Evolutionary conservation across 83 land plant species (phyloP).

Genomic region (Isoetes engelmannii): DNA sequence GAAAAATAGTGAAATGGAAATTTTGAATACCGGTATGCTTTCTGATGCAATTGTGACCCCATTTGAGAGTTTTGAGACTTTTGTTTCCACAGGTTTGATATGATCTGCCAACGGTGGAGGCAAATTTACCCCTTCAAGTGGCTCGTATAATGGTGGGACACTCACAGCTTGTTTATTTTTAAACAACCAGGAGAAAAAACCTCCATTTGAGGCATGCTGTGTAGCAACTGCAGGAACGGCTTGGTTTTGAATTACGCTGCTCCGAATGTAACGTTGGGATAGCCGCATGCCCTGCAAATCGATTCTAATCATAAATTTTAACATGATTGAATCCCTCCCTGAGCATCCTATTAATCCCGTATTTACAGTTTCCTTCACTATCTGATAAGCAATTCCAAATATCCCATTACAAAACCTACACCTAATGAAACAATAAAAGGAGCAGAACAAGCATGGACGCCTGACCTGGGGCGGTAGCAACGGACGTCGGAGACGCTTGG

Average conservation of each 20-base stretch:
- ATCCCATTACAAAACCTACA: too few relatives aligned
- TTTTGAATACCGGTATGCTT: conserved; percentile 46
- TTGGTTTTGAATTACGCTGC: conserved; percentile 10
- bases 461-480: too few relatives aligned
- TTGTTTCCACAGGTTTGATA: conserved; percentile 60
- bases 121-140: conserved; percentile 53
- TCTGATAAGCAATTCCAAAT: too few relatives aligned
- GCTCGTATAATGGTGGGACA: conserved; percentile 60
- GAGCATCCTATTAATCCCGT: too few relatives aligned
- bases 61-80: conserved; percentile 73
- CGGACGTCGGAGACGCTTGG: too few relatives aligned
- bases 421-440: too few relatives aligned
- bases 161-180: conserved; percentile 39
- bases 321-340: too few relatives aligned
- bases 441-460: too few relatives aligned
- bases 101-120: conserved; percentile 69
- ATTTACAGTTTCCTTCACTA: too few relatives aligned
- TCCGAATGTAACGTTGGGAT: conserved; percentile 10
- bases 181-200: conserved; percentile 67
- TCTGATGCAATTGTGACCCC: conserved; percentile 85
- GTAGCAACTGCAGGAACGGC: conserved; percentile 19
- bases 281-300: too few relatives aligned
- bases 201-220: conserved; percentile 25
- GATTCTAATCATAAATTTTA: too few relatives aligned
- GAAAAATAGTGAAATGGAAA: not conserved